phyloP scores from a whole-genome alignment of 768 basidiomycete species.

The Rhizopogon vinicolor region DNA sequence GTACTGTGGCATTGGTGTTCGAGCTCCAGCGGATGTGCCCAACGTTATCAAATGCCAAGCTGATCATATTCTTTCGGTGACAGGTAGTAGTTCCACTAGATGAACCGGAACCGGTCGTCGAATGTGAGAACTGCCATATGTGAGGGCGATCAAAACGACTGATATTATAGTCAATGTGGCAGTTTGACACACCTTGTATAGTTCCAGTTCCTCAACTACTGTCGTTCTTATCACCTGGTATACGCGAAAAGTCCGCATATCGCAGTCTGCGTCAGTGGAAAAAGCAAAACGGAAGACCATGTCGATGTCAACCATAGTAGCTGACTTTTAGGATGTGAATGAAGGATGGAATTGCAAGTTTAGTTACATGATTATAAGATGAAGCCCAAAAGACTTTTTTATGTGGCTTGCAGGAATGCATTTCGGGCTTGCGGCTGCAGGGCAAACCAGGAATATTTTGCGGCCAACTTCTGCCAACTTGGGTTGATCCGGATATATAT shows the following conservation, averaged over 20 bases:
- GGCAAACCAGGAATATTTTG: constrained; percentile 10
- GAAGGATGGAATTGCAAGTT: not conserved
- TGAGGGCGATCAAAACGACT: not conserved
- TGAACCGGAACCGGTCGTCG: constrained; percentile 39
- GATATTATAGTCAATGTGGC: not conserved
- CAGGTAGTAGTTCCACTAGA: constrained; percentile 41
- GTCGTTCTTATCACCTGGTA: constrained; percentile 27
- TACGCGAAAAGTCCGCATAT: constrained; percentile 43
- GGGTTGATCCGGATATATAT: constrained; percentile 17
- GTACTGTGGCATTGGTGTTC: constrained; percentile 36
- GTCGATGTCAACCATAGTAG: constrained; percentile 28
- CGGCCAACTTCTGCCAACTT: not conserved
- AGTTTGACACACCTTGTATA: constrained; percentile 37
- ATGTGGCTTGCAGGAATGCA: not conserved
- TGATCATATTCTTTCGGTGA: constrained; percentile 41
- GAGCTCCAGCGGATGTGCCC: constrained; percentile 53
- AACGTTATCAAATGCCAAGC: constrained; percentile 43
- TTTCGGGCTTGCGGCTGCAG: constrained; percentile 5
- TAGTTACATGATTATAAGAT: not conserved
- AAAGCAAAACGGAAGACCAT: constrained; percentile 35
- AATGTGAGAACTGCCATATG: constrained; percentile 36
- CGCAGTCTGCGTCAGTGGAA: constrained; percentile 22
- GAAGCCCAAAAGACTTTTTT: not conserved
- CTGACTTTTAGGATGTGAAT: not conserved
- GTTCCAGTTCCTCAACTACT: constrained; percentile 23